Percentiles rank a stretch among this genome's conserved stretches.
These are phyloP conservation scores for Sphagnurus paluster DNA, from an alignment of 1,284 basidiomycete species.

Conservation along the genomic window DNA sequence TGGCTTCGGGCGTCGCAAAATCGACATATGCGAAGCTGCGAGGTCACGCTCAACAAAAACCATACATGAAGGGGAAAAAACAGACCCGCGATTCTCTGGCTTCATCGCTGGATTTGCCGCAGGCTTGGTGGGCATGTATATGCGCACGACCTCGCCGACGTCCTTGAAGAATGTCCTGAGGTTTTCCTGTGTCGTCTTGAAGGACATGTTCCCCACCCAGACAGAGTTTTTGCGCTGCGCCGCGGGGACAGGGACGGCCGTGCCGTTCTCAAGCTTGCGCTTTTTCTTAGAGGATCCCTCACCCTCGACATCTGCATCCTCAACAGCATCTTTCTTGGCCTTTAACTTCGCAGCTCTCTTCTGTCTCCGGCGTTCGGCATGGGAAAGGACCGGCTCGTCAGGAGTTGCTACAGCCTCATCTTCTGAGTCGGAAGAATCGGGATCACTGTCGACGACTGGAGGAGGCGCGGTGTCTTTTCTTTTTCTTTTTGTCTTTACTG, in stretches of 20 bases:
- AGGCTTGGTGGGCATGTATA: constrained; percentile 72
- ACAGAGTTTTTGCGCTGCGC: constrained; percentile 76
- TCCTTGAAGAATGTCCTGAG: constrained; percentile 74
- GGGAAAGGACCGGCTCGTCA: constrained; percentile 63
- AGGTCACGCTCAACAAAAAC: not conserved
- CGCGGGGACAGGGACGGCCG: constrained; percentile 25
- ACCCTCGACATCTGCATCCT: no score
- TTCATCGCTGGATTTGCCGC: constrained; percentile 39
- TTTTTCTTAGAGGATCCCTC: constrained; percentile 37
- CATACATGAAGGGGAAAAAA: constrained; percentile 11
- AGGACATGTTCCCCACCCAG: constrained; percentile 95
- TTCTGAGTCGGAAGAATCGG: constrained; percentile 14
- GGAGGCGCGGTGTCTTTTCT: constrained; percentile 19
- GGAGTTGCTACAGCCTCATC: constrained; percentile 16
- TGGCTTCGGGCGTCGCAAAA: constrained; percentile 78
- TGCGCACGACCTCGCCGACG: constrained; percentile 69
- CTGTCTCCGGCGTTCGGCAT: constrained; percentile 66
- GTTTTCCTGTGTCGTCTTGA: constrained; percentile 80
- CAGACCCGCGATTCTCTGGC: constrained; percentile 71
- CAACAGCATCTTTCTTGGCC: constrained; percentile 16
- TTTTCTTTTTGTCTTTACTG: constrained; percentile 18
- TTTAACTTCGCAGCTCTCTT: constrained; percentile 35
- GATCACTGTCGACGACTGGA: constrained; percentile 12
- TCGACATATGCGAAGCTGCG: constrained; percentile 94
- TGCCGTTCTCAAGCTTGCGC: constrained; percentile 45